phyloP scores from a whole-genome alignment of 75 land plant genomes.

The Selaginella moellendorffii region DNA sequence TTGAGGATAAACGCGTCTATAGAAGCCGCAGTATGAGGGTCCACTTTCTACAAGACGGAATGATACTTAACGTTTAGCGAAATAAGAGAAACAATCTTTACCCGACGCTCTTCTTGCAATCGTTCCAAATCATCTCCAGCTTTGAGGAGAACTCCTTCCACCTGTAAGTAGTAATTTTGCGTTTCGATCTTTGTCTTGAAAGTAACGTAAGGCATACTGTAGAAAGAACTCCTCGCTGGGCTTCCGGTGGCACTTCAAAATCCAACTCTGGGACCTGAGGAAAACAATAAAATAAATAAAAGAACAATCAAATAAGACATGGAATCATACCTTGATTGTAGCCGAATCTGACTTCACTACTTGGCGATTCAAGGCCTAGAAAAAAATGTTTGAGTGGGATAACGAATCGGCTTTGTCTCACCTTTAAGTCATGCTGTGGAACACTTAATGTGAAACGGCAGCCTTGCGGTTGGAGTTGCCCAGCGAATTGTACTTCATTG shows the following conservation, averaged over 20 bases:
- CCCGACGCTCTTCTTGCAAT: slow-evolving; percentile 93
- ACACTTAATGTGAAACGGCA: slow-evolving; percentile 46
- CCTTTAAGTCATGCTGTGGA: slow-evolving; percentile 48
- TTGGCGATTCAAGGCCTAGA: slow-evolving; percentile 76
- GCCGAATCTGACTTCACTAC: slow-evolving; percentile 97
- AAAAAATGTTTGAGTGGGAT: not conserved
- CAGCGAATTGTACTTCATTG: slow-evolving; percentile 96
- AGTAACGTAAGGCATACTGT: slow-evolving; percentile 35
- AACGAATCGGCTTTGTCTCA: slow-evolving; percentile 4
- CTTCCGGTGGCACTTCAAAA: slow-evolving; percentile 95
- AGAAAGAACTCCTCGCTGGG: slow-evolving; percentile 88
- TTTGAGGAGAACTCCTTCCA: slow-evolving; percentile 78
- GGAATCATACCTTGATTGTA: slow-evolving; percentile 57
- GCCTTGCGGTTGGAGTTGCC: slow-evolving; percentile 74
- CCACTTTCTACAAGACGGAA: slow-evolving; percentile 41
- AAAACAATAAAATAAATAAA: too few species aligned
- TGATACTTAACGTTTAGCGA: not conserved
- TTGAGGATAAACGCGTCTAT: slow-evolving; percentile 66
- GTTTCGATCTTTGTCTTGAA: too few species aligned
- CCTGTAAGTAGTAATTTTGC: slow-evolving; percentile 27
- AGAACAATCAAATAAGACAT: too few species aligned
- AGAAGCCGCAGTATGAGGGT: slow-evolving; percentile 78
- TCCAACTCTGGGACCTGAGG: slow-evolving; percentile 92
- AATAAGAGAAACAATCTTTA: slow-evolving; percentile 10
- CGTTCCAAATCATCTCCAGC: slow-evolving; percentile 68